Conservation (phyloP, 2,329 filamentous ascomycete genomes). For the Zymoseptoria tritici region DNA sequence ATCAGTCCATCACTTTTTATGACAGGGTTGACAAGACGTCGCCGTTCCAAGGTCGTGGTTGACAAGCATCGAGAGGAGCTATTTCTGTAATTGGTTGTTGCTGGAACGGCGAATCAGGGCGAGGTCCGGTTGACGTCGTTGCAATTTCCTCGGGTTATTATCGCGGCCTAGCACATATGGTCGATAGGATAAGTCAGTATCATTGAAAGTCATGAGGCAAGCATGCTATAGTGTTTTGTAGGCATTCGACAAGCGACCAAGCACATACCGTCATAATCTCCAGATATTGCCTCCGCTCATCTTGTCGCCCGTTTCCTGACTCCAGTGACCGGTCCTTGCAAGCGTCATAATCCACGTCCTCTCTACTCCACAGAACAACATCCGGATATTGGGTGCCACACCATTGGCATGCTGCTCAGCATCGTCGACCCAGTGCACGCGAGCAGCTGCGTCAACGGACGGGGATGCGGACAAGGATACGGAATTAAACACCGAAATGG, state of each 20-base stretch:
- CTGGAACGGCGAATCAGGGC: not conserved
- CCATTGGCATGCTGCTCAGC: not conserved
- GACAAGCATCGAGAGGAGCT: not conserved
- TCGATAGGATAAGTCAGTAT: too few species aligned
- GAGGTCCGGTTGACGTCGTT: not conserved
- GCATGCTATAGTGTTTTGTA: not conserved
- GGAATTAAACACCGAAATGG: not conserved
- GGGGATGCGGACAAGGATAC: not conserved
- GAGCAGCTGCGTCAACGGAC: not conserved
- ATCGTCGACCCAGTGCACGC: not conserved
- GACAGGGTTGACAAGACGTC: not conserved
- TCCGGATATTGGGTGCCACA: not conserved
- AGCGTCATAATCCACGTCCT: not conserved
- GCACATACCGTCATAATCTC: not conserved
- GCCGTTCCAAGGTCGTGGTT: not conserved
- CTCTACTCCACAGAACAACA: not conserved
- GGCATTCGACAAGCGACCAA: not conserved
- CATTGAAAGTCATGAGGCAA: not conserved
- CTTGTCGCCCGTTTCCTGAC: not conserved
- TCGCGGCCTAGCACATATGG: not conserved
- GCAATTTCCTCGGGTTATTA: not conserved
- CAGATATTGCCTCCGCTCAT: not conserved
- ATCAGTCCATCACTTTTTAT: too few species aligned
- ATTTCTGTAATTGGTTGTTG: not conserved
- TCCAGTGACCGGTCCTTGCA: not conserved